Evolutionary conservation across 805 yeast genomes (phyloP), one percentile per base, ranked within the genome.

Genomic region (Ogataea paraovalis): DNA sequence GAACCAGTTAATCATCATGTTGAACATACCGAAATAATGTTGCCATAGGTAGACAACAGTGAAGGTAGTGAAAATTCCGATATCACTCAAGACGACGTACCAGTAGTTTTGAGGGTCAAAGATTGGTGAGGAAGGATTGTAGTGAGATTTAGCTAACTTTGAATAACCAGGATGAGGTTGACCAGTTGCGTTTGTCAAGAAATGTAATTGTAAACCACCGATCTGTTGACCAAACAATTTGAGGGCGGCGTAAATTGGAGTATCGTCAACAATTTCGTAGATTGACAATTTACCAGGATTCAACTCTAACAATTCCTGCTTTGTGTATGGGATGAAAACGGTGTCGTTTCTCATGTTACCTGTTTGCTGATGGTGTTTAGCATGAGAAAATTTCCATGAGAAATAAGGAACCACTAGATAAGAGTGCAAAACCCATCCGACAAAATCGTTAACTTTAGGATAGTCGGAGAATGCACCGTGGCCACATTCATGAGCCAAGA

Each of bases 401-500:
- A 80, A 80, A 62, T 76, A 80, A 25, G 85, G 85, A 46, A 79
- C 83, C 51, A 77, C 64, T 52, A 72, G 64, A 57, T 75, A 79
- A 39, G 83, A 78, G 60, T 80, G 85, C 42, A 80, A 62, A 25
- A 76, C 72, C 85, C 84, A 80, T 45, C 85, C 85, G 48, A 78
- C 73, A 23, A 72, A 60, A 60, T 79, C 83, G 57, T 80, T 80
- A 44, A 80, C 70, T 57, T 61, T 62, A 48, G 68, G 71, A 57
- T 76, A 76, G 55, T 79, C 82, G 34, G 80, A 73, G 59, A 80
- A 80, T 18, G 84, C 84, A 44, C 74, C 76, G 61, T 80, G 85
- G 38, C 85, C 84, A 69, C 85, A 80, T 65, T 79, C 83, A 60
- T 79, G 84, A 41, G 82, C 83, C 60, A 80, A 63, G 51, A 80